Percentiles rank a stretch among this genome's conserved stretches.
Evolutionary conservation across 2,329 filamentous ascomycete genomes (phyloP).

Genomic region (Penicillium concentricum): DNA sequence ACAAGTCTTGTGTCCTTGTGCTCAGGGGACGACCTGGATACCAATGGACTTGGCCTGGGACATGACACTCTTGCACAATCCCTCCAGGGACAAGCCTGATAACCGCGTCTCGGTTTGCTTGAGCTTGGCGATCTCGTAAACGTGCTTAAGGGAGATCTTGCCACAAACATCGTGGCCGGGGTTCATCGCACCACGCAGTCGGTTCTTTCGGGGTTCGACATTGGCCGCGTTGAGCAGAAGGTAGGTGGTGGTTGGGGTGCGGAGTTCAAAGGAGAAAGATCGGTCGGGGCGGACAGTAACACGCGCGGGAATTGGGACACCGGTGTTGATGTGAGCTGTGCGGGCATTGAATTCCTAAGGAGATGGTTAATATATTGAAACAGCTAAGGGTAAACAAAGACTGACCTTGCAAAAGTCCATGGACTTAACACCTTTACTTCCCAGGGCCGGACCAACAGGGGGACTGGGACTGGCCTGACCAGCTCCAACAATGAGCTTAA

Average conservation of each 20-base stretch:
- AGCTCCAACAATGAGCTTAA: slow-evolving; percentile 96
- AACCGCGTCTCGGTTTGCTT: slow-evolving; percentile 77
- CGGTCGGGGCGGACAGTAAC: slow-evolving; percentile 91
- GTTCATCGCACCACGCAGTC: slow-evolving; percentile 70
- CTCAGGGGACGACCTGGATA: slow-evolving; percentile 65
- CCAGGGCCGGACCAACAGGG: slow-evolving; percentile 91
- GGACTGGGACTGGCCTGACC: slow-evolving; percentile 93
- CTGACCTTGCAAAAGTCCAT: slow-evolving; percentile 99
- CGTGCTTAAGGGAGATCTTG: slow-evolving; percentile 85
- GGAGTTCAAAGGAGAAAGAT: slow-evolving; percentile 87
- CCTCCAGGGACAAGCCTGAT: slow-evolving; percentile 68
- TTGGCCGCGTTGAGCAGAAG: slow-evolving; percentile 81
- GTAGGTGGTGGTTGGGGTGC: slow-evolving; percentile 91
- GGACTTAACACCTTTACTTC: slow-evolving; percentile 96
- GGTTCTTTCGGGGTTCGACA: slow-evolving; percentile 68
- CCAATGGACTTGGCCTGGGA: slow-evolving; percentile 74
- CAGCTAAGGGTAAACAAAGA: background rate
- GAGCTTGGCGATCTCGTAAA: slow-evolving; percentile 97
- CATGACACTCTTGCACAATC: slow-evolving; percentile 71
- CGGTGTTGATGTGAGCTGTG: slow-evolving; percentile 77
- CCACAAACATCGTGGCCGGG: slow-evolving; percentile 79
- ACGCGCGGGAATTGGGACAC: slow-evolving; percentile 84
- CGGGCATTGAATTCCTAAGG: slow-evolving; percentile 91
- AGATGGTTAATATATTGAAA: background rate
- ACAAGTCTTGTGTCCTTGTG: background rate